phyloP scores from a whole-genome alignment of 2,329 filamentous ascomycete genomes.

The Fusarium caatingaense region DNA sequence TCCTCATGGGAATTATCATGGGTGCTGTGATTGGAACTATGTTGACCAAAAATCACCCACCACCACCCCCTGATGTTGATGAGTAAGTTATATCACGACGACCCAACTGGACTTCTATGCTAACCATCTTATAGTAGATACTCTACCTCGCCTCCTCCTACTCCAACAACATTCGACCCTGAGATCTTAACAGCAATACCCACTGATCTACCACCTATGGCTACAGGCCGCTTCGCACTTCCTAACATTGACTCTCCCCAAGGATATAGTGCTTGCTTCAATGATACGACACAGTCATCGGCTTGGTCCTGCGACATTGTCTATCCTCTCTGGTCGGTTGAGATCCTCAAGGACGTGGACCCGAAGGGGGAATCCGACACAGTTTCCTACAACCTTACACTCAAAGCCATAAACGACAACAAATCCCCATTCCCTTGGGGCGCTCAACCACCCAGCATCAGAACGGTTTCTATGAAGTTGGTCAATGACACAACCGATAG shows the following conservation, averaged over 20 bases:
- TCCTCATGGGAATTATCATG: slow-evolving; percentile 66
- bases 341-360: slow-evolving; percentile 48
- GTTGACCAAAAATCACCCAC: slow-evolving; percentile 42
- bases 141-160: slow-evolving; percentile 46
- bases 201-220: slow-evolving; percentile 62
- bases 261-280: slow-evolving; percentile 67
- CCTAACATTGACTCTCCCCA: slow-evolving; percentile 62
- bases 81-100: slow-evolving; percentile 22
- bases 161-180: slow-evolving; percentile 59
- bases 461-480: slow-evolving; percentile 56
- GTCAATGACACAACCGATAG: slow-evolving; percentile 64
- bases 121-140: slow-evolving; percentile 27
- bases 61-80: slow-evolving; percentile 1
- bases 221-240: slow-evolving; percentile 67
- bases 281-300: slow-evolving; percentile 62
- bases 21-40: slow-evolving; percentile 67
- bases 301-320: slow-evolving; percentile 73
- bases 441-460: slow-evolving; percentile 63
- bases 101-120: neutral
- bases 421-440: slow-evolving; percentile 61
- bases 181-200: slow-evolving; percentile 63
- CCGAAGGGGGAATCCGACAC: slow-evolving; percentile 38
- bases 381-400: slow-evolving; percentile 56
- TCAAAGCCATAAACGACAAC: slow-evolving; percentile 50
- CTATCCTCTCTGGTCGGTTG: slow-evolving; percentile 58